phyloP scores from a whole-genome alignment of 345 rosid species.

The Pistacia integerrima region DNA sequence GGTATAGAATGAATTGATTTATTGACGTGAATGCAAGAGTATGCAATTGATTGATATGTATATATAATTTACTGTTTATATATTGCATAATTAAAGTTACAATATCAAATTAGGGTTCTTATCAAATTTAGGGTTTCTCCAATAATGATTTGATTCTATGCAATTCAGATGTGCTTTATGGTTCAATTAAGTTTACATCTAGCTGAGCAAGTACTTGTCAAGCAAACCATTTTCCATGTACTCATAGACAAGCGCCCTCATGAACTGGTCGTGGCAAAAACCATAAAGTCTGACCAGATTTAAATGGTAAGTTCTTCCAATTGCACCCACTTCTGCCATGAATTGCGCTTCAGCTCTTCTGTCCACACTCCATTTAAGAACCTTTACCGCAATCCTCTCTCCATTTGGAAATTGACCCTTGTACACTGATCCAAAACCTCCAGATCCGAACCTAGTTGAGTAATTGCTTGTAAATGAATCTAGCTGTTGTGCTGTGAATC shows the following conservation, averaged over 20 bases:
- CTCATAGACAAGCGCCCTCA: constrained; percentile 1
- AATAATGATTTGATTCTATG: too few species aligned
- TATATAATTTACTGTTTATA: too few species aligned
- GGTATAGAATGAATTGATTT: too few species aligned
- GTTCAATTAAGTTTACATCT: constrained; percentile 10
- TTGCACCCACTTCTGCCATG: constrained; percentile 18
- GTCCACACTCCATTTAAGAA: not conserved
- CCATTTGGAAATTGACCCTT: constrained; percentile 19
- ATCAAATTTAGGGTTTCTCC: too few species aligned
- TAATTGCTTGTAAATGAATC: constrained; percentile 1
- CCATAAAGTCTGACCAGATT: constrained; percentile 13
- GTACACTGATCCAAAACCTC: constrained; percentile 19
- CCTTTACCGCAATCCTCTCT: constrained; percentile 14
- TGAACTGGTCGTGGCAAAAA: not conserved
- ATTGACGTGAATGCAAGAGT: too few species aligned
- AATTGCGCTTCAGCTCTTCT: constrained; percentile 14
- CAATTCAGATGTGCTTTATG: too few species aligned
- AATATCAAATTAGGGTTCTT: too few species aligned
- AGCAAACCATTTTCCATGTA: constrained; percentile 20
- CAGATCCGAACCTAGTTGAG: constrained; percentile 16
- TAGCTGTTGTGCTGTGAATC: constrained; percentile 15
- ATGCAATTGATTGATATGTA: too few species aligned
- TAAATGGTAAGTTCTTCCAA: constrained; percentile 12
- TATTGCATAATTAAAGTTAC: too few species aligned
- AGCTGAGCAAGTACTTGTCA: constrained; percentile 19